A percentile compares a stretch with the other conserved stretches of the same genome.
Conservation (phyloP, 768 basidiomycete species). For the Hypholoma fasciculare region DNA sequence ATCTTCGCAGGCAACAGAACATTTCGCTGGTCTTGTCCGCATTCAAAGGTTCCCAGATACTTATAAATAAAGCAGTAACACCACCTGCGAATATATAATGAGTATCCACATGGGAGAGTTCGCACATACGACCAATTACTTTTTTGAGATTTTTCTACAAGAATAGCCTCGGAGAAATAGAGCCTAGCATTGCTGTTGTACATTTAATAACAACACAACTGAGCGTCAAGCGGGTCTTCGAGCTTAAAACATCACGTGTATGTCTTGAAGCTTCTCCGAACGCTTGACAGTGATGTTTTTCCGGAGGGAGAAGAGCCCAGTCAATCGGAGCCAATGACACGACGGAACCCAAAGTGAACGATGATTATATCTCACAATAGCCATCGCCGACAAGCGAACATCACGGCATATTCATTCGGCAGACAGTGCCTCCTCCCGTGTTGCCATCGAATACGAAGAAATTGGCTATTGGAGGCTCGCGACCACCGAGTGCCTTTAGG, state of each 20-base stretch:
- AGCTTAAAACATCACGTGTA: constrained; percentile 15
- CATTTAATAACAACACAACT: background rate
- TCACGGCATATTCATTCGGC: constrained; percentile 50
- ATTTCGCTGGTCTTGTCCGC: background rate
- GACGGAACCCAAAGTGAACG: background rate
- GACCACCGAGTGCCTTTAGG: constrained; percentile 84
- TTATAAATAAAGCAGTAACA: background rate
- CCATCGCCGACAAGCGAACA: background rate
- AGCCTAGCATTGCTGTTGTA: background rate
- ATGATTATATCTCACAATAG: background rate
- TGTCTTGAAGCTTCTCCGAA: background rate
- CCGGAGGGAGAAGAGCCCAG: background rate
- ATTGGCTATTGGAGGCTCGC: constrained; percentile 93
- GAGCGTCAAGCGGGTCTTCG: background rate
- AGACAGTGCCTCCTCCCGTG: constrained; percentile 74
- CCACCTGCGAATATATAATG: background rate
- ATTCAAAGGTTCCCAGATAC: background rate
- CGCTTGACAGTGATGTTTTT: background rate
- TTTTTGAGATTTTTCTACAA: background rate
- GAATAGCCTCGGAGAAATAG: constrained; percentile 10
- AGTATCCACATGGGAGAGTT: background rate
- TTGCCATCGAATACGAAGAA: constrained; percentile 87
- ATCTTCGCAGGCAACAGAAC: background rate
- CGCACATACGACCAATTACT: background rate
- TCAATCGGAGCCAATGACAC: background rate